A percentile compares a stretch with the other conserved stretches of the same genome.
phyloP scores from a whole-genome alignment of 306 rosid genomes.

The Malus sieversii region DNA sequence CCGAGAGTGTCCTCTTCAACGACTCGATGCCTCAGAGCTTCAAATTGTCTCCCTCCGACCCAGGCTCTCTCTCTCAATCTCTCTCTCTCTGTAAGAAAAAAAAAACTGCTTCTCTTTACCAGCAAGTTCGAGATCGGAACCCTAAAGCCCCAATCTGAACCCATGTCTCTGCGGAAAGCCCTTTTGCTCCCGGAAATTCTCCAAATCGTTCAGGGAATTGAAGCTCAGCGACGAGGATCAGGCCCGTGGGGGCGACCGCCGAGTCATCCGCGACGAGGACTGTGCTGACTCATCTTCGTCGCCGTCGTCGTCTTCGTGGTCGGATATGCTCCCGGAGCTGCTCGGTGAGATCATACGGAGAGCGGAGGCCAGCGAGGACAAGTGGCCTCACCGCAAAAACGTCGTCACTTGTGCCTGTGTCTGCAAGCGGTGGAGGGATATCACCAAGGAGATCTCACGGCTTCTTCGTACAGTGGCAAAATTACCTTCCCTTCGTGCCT shows the following conservation, averaged over 20 bases:
- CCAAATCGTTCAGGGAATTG: no score
- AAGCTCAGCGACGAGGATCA: no score
- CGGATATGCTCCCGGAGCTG: constrained; percentile 79
- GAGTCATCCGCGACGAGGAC: constrained; percentile 5
- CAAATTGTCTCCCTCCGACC: not conserved
- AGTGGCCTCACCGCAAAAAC: constrained; percentile 77
- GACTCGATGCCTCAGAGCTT: constrained; percentile 27
- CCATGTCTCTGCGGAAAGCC: constrained; percentile 71
- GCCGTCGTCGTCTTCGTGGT: constrained; percentile 45
- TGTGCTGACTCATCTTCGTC: constrained; percentile 8
- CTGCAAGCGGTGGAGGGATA: constrained; percentile 89
- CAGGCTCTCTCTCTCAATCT: no score
- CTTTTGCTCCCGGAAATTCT: no score
- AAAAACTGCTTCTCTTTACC: constrained; percentile 9
- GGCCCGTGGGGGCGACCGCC: no score
- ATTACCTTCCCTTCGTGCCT: constrained; percentile 96
- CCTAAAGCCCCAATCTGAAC: not conserved
- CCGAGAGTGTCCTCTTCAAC: constrained; percentile 3
- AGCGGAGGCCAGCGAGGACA: constrained; percentile 62
- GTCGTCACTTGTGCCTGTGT: constrained; percentile 89
- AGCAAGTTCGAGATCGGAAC: constrained; percentile 16
- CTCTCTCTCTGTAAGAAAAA: not conserved
- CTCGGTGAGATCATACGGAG: constrained; percentile 71
- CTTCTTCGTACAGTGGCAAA: constrained; percentile 45
- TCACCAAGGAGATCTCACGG: constrained; percentile 57